These are phyloP conservation scores for Beauveria rudraprayagi DNA, from an alignment of 2,329 filamentous ascomycete species.

Conservation along the genomic window DNA sequence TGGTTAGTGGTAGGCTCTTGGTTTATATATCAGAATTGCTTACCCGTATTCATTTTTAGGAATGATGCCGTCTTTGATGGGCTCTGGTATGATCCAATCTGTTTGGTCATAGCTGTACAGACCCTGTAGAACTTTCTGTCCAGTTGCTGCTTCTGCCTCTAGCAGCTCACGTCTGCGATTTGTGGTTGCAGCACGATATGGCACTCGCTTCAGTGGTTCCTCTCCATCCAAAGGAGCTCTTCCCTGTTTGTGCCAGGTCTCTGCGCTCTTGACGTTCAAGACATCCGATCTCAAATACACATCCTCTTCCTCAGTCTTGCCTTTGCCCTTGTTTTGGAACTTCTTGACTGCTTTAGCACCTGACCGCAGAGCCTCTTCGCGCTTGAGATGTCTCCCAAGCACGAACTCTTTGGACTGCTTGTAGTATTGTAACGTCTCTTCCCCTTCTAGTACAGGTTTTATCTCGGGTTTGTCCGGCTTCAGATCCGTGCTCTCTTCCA, in stretches of 20 bases:
- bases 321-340: constrained; percentile 70
- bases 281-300: constrained; percentile 77
- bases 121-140: constrained; percentile 78
- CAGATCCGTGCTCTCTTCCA: constrained; percentile 72
- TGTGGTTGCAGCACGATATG: constrained; percentile 83
- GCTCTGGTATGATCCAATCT: constrained; percentile 87
- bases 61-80: constrained; percentile 76
- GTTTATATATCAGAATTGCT: not conserved
- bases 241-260: constrained; percentile 98
- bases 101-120: constrained; percentile 81
- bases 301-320: constrained; percentile 64
- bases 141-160: constrained; percentile 70
- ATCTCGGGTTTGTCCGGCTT: constrained; percentile 64
- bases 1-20: constrained; percentile 15
- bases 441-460: constrained; percentile 64
- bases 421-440: constrained; percentile 80
- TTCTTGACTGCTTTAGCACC: constrained; percentile 61
- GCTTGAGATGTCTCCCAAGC: constrained; percentile 75
- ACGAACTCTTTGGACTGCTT: constrained; percentile 81
- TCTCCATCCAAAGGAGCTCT: constrained; percentile 64
- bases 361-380: constrained; percentile 78
- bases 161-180: constrained; percentile 84
- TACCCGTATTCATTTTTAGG: constrained; percentile 85
- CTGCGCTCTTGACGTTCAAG: constrained; percentile 77
- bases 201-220: constrained; percentile 74